Percentiles rank a stretch among this genome's conserved stretches.
These are phyloP conservation scores for Akanthomyces uredinophilus DNA, from an alignment of 2,329 filamentous ascomycete species.

Conservation along the genomic window DNA sequence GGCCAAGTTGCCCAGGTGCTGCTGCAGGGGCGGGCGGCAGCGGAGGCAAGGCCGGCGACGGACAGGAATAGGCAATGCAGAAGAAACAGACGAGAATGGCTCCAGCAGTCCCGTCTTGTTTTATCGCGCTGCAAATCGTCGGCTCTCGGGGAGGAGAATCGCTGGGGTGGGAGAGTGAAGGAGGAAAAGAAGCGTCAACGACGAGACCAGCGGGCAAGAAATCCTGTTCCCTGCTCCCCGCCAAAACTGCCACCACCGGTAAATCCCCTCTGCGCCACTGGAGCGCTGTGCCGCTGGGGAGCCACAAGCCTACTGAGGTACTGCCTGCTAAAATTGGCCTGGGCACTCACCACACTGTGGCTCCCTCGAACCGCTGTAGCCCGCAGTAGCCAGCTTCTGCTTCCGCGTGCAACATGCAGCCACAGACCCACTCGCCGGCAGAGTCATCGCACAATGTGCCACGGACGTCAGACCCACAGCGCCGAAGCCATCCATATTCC, in stretches of 20 bases:
- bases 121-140: neutral
- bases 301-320: too few species aligned
- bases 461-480: neutral
- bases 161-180: neutral
- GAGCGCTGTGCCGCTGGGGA: too few species aligned
- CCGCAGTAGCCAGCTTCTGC: neutral
- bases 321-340: too few species aligned
- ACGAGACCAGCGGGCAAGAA: neutral
- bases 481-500: neutral
- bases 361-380: too few species aligned
- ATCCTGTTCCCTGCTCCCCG: neutral
- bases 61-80: neutral
- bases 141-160: neutral
- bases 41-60: neutral
- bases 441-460: slow-evolving; percentile 5
- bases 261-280: too few species aligned
- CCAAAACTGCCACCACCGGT: neutral
- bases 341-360: too few species aligned
- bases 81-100: slow-evolving; percentile 3
- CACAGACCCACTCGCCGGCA: slow-evolving; percentile 10
- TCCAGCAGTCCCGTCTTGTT: neutral
- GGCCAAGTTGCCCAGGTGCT: slow-evolving; percentile 1
- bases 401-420: neutral
- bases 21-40: neutral
- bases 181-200: neutral